Evolutionary conservation across 1,284 basidiomycete species (phyloP).

Genomic region (Cutaneotrichosporon mucoides): DNA sequence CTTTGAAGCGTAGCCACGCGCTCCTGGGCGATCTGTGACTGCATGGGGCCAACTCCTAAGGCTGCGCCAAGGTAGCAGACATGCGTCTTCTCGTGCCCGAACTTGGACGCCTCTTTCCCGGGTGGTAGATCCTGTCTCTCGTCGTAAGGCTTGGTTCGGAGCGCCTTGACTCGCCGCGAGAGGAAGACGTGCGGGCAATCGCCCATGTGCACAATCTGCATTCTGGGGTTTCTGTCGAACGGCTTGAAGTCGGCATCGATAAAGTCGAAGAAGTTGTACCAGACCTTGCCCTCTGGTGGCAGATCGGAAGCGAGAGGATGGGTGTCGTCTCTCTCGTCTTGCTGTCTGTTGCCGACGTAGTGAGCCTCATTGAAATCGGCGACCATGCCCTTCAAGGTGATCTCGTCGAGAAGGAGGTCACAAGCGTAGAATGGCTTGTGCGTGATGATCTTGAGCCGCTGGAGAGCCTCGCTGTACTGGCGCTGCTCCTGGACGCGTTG

Average conservation of each 20-base stretch:
- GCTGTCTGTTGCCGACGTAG: background rate
- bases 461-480: slow-evolving; percentile 40
- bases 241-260: slow-evolving; percentile 71
- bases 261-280: slow-evolving; percentile 81
- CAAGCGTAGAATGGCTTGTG: slow-evolving; percentile 92
- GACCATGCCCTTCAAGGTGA: slow-evolving; percentile 73
- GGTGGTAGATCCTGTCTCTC: slow-evolving; percentile 7
- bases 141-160: slow-evolving; percentile 34
- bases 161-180: slow-evolving; percentile 58
- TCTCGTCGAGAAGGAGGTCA: slow-evolving; percentile 72
- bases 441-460: slow-evolving; percentile 27
- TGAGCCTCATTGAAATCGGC: slow-evolving; percentile 69
- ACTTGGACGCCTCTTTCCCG: slow-evolving; percentile 61
- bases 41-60: slow-evolving; percentile 64
- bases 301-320: slow-evolving; percentile 28
- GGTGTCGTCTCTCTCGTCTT: background rate
- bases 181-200: slow-evolving; percentile 80
- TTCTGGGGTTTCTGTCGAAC: slow-evolving; percentile 55
- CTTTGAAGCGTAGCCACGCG: slow-evolving; percentile 50
- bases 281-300: slow-evolving; percentile 50
- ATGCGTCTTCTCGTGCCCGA: slow-evolving; percentile 83
- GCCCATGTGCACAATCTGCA: slow-evolving; percentile 69
- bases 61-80: slow-evolving; percentile 70
- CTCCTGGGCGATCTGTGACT: slow-evolving; percentile 60
- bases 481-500: slow-evolving; percentile 77